These are phyloP conservation scores for Colletotrichum limetticola DNA, from an alignment of 2,329 filamentous ascomycete species.

Conservation along the genomic window DNA sequence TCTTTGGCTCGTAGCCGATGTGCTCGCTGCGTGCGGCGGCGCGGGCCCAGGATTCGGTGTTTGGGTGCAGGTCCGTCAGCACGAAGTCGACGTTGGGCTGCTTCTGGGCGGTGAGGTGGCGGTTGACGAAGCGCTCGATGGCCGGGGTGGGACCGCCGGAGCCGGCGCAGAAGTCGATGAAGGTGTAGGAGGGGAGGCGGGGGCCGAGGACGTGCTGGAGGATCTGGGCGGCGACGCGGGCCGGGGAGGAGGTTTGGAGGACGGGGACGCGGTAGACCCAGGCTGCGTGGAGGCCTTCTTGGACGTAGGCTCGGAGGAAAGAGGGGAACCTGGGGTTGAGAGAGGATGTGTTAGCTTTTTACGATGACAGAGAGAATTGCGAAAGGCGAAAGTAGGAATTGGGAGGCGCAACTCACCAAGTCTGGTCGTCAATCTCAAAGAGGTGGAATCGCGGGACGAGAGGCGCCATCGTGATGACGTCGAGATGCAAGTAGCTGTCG, in stretches of 20 bases:
- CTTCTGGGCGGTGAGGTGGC: slow-evolving; percentile 43
- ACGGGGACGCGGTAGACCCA: slow-evolving; percentile 71
- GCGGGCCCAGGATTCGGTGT: slow-evolving; percentile 68
- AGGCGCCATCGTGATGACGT: slow-evolving; percentile 53
- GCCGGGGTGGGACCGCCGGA: slow-evolving; percentile 76
- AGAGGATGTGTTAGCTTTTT: slow-evolving; percentile 15
- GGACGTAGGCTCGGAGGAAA: slow-evolving; percentile 72
- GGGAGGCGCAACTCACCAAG: slow-evolving; percentile 60
- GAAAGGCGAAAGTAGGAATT: neutral
- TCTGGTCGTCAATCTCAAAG: slow-evolving; percentile 75
- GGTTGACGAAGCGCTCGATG: slow-evolving; percentile 71
- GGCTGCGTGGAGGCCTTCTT: slow-evolving; percentile 71
- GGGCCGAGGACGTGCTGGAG: slow-evolving; percentile 62
- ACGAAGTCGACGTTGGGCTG: slow-evolving; percentile 63
- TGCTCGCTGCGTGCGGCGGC: slow-evolving; percentile 63
- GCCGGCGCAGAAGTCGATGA: slow-evolving; percentile 82
- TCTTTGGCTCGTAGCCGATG: slow-evolving; percentile 67
- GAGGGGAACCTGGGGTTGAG: slow-evolving; percentile 67
- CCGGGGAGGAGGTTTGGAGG: slow-evolving; percentile 67
- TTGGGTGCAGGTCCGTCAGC: slow-evolving; percentile 74
- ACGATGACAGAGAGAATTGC: too few relatives aligned
- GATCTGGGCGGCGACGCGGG: slow-evolving; percentile 67
- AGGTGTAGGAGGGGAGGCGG: slow-evolving; percentile 64
- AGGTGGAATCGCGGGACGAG: slow-evolving; percentile 69
- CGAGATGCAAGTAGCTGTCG: neutral